Evolutionary conservation across 768 basidiomycete species (phyloP).

Genomic region (Russula dissimulans): DNA sequence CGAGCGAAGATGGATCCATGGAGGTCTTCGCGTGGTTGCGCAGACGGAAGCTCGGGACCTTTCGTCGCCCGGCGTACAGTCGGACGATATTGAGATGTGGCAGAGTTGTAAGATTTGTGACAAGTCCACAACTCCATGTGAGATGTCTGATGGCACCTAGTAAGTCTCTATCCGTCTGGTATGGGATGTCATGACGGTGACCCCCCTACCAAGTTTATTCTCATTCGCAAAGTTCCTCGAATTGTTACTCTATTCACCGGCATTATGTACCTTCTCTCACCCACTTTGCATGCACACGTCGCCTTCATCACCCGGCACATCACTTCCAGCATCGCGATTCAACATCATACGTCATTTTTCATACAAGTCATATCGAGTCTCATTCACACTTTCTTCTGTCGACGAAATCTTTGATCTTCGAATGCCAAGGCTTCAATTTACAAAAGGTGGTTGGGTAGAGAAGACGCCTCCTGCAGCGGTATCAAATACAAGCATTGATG

Average conservation of each 20-base stretch:
- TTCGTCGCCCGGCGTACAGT: background rate
- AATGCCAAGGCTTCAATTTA: slow-evolving; percentile 52
- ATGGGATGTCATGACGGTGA: slow-evolving; percentile 30
- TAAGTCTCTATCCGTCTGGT: slow-evolving; percentile 32
- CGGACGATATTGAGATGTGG: slow-evolving; percentile 36
- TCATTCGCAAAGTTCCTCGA: slow-evolving; percentile 39
- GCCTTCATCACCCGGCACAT: slow-evolving; percentile 17
- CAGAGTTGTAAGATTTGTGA: slow-evolving; percentile 42
- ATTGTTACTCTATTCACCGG: slow-evolving; percentile 24
- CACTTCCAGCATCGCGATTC: slow-evolving; percentile 26
- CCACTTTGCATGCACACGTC: slow-evolving; percentile 13
- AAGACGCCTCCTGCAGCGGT: slow-evolving; percentile 4
- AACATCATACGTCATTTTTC: slow-evolving; percentile 37
- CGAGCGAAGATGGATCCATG: slow-evolving; percentile 18
- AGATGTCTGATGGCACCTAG: slow-evolving; percentile 45
- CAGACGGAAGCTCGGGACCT: background rate
- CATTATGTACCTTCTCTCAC: slow-evolving; percentile 23
- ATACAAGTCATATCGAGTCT: slow-evolving; percentile 30
- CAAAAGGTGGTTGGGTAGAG: slow-evolving; percentile 23
- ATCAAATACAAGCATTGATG: slow-evolving; percentile 8
- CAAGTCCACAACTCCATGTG: slow-evolving; percentile 26
- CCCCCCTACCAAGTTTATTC: slow-evolving; percentile 29
- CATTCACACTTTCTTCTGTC: slow-evolving; percentile 37
- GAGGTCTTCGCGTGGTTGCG: slow-evolving; percentile 5
- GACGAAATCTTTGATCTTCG: slow-evolving; percentile 54